Base-by-base conservation (phyloP, 768 basidiomycete species). In the Peribolospora kevripleyi region DNA sequence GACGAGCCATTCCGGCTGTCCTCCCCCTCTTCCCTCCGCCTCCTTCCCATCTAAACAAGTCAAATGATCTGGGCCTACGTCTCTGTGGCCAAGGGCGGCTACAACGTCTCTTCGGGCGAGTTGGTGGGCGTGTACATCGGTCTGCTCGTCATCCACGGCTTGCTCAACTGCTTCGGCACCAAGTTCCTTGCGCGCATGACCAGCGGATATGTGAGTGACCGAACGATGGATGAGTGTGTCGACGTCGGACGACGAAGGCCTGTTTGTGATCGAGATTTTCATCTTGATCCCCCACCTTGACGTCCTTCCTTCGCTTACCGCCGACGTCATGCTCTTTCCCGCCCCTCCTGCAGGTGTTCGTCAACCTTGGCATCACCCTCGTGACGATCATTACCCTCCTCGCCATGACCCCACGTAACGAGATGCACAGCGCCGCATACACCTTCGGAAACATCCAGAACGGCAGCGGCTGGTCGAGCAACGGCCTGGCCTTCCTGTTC, bases 341-440 rank as follows among this genome's bases (percentile, higher is more conserved):
- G 38, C 46, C 36, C 39, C 86, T 85, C 62, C 25, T 25, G 25
- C 25, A 25, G 25, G 84, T 90, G 4, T 88, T 90, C 65, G 71
- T 90, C 62, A 90, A 91, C 66, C 71, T 90, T 52, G 84, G 84
- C 46, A 73, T 82, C 8, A 81, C 84, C 3, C 68, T 81, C 54
- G 79, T 86, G 38, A 86, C 88, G 62, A 80, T 87, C 60, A 82
- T 91, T 63, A 78, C 80, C 36, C 74, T 91, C 13, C 73, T 87
- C 42, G 79, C 83, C 25, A 82, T 65, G 46, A 67, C 69, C 5
- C 72, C 75, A 3, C 73, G 80, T 14, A 70, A 73, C 0, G 78
- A 85, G 56, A 86, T 87, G 83, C 84, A 88, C 64, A 57, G 79
- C 39, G 82, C 82, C 3, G 52, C 51, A 37, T 87, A 85, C 66